phyloP scores from a whole-genome alignment of 83 land plant species.

The Thuja plicata region DNA sequence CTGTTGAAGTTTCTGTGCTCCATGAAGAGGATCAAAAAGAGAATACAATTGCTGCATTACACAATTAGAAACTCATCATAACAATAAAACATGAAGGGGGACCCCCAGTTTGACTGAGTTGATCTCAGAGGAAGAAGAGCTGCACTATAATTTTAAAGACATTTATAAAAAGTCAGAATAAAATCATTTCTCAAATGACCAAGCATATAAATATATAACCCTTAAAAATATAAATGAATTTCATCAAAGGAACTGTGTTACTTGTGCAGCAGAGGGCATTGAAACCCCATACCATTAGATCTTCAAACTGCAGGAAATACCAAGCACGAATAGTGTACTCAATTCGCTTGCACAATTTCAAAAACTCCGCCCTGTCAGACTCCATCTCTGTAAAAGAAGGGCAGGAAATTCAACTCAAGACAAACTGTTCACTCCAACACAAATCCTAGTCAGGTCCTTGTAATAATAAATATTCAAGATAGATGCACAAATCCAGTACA shows the following conservation, averaged over 20 bases:
- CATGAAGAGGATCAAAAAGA: slow-evolving; percentile 86
- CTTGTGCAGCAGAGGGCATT: not conserved
- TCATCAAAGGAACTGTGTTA: not conserved
- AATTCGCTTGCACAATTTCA: slow-evolving; percentile 69
- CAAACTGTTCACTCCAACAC: not conserved
- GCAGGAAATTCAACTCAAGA: not conserved
- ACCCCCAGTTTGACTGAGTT: not conserved
- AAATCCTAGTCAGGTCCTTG: not conserved
- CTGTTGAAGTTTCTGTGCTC: slow-evolving; percentile 73
- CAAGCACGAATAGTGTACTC: slow-evolving; percentile 83
- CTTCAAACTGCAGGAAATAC: slow-evolving; percentile 80
- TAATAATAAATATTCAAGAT: not conserved
- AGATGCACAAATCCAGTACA: not conserved
- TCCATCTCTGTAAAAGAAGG: slow-evolving; percentile 34
- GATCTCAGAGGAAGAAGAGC: not conserved
- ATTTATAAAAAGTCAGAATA: not conserved
- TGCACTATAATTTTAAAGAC: not conserved
- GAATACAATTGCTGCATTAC: slow-evolving; percentile 82
- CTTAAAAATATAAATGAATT: not conserved
- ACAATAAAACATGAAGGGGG: not conserved
- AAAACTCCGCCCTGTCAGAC: slow-evolving; percentile 54
- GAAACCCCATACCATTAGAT: slow-evolving; percentile 56
- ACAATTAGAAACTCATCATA: not conserved
- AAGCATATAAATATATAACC: not conserved
- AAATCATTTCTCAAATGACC: slow-evolving; percentile 2